Base-by-base conservation (phyloP, 2,329 filamentous ascomycete genomes). In the Calonectria hongkongensis region DNA sequence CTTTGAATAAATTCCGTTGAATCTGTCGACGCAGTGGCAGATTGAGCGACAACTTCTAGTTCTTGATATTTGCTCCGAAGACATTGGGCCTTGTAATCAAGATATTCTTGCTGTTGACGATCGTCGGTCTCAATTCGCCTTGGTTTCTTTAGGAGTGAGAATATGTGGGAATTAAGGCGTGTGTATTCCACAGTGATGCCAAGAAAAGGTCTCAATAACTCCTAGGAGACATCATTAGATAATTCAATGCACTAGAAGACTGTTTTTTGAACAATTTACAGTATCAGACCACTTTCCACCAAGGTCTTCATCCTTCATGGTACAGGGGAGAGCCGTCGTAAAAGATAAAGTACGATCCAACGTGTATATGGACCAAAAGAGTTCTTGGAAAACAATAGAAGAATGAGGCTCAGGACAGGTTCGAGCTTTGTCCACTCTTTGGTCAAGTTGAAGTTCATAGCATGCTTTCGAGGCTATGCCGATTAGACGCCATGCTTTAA, bases 341-440 rank as follows among this genome's bases (percentile, higher is more conserved):
- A 56, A 56, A n/a, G 51, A 56, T n/a, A 36, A 39, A 1, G 51
- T 56, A 36, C n/a, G 51, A 39, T 56, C 51, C n/a, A 56, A 36
- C 12, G 36, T 10, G 12, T 56, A 56, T 1, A 56, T 27, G 0
- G 51, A 56, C 18, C 51, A 56, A 21, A 56, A 56, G 5, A 56
- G 30, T 4, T 36, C 28, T 8, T 56, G 51, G 8, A 18, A 10
- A 16, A 15, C 15, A 12, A 25, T 1, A n/a, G 8, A 54, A 33
- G n/a, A 8, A 10, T 12, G 16, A 2, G 30, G 7, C 30, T 16
- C 18, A n/a, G 13, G 3, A n/a, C 18, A 7, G 10, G 1, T 7
- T 1, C 4, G 18, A 21, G 16, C 6, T 18, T 25, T 13, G 18
- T 56, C 6, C 9, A 10, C 4, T 13, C 15, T 4, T 39, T 56